These are phyloP conservation scores for Dovyalis caffra DNA, from an alignment of 345 rosid genomes.

Conservation along the genomic window DNA sequence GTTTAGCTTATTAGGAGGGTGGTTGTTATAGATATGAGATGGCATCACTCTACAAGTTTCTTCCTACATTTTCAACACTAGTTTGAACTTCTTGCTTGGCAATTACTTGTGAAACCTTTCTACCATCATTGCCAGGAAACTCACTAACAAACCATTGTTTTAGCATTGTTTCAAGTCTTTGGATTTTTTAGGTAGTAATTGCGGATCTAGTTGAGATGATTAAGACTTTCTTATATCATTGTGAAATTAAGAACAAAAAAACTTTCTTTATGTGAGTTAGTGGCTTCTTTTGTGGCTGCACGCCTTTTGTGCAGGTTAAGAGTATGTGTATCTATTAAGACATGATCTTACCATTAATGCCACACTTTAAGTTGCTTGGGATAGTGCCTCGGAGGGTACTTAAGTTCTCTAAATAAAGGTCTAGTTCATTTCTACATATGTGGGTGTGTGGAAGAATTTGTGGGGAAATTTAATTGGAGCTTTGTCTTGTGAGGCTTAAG, in stretches of 20 bases:
- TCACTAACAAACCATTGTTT: background rate
- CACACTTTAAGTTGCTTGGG: slow-evolving; percentile 4
- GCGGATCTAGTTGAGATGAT: slow-evolving; percentile 7
- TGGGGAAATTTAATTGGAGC: slow-evolving; percentile 11
- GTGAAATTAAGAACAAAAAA: background rate
- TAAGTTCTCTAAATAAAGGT: slow-evolving; percentile 11
- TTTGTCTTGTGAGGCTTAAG: slow-evolving; percentile 12
- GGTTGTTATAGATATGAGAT: background rate
- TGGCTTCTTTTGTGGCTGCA: background rate
- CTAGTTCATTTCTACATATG: slow-evolving; percentile 13
- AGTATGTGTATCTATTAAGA: slow-evolving; percentile 3
- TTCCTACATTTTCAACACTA: background rate
- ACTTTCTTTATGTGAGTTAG: slow-evolving; percentile 4
- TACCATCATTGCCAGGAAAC: background rate
- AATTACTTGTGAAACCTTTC: background rate
- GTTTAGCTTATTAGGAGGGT: background rate
- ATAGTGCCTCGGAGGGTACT: slow-evolving; percentile 6
- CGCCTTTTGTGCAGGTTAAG: slow-evolving; percentile 12
- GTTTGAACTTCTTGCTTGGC: background rate
- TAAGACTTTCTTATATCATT: background rate
- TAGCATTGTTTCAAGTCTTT: background rate
- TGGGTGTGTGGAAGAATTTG: slow-evolving; percentile 6
- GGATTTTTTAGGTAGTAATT: background rate
- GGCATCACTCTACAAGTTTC: background rate
- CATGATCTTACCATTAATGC: slow-evolving; percentile 1